Base-by-base conservation (phyloP, 768 basidiomycete genomes). In the Lentinula aciculospora region DNA sequence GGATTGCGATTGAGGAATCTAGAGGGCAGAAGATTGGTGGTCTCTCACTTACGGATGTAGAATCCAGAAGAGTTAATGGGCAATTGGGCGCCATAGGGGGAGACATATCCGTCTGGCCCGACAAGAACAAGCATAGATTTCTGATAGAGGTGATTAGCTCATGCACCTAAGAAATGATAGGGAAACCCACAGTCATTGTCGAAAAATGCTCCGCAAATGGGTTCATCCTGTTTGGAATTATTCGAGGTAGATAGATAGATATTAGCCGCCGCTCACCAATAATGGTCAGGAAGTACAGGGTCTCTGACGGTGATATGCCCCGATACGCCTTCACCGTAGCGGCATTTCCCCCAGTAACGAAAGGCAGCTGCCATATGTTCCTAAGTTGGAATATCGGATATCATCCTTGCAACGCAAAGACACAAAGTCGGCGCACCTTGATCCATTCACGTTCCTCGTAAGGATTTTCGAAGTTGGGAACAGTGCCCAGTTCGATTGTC, bases 71-170 rank as follows among this genome's bases (percentile, higher is more conserved):
- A 57, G 42, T 69, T 69, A n/a, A 69, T 69, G 17, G 68, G 67
- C 6, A 67, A 62, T 53, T 69, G 68, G 4, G 67, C 67, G 13
- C 68, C 68, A 44, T 64, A 58, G 4, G 68, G 63, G 27, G 68
- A 65, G 27, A 64, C 64, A 31, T 64, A 60, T 1, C 68, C 68
- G 4, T 63, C 62, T 0, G 67, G 67, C 34, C 63, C 62, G 8
- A 68, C 68, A 8, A 69, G 64, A 25, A 69, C 68, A n/a, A 69
- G 67, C 40, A 67, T 65, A 0, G 67, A 69, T 56, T 62, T 67
- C 67, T 68, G n/a, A 7, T 0, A n/a, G 19, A 27, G 21, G 12
- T 17, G 42, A 9, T 19, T 12, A 44, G n/a, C 42, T 44, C 42
- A 44, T 21, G 21, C 4, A 44, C 4, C 23, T n/a, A 10, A 53